Percentiles rank a stretch among this genome's conserved stretches.
Conservation (phyloP, 768 basidiomycete species). For the Hebeloma cylindrosporum region DNA sequence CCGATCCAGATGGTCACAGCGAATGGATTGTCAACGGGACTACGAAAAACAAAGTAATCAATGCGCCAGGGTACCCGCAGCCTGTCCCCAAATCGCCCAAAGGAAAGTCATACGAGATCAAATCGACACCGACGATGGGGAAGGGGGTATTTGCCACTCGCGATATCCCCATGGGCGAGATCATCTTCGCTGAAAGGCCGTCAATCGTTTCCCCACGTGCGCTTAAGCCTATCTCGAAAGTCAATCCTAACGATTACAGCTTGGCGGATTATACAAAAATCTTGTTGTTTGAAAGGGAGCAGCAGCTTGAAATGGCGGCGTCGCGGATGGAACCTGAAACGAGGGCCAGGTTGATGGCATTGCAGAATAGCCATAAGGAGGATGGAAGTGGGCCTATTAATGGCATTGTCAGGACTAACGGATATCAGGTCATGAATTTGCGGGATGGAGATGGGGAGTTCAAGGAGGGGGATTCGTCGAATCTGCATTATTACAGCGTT, state of each 20-base stretch:
- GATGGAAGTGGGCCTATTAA: conserved; percentile 33
- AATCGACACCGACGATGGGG: conserved; percentile 1
- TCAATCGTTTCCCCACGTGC: conserved; percentile 8
- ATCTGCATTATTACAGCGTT: conserved; percentile 12
- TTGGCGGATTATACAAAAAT: conserved; percentile 3
- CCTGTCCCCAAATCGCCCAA: not conserved
- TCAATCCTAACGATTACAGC: not conserved
- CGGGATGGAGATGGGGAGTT: not conserved
- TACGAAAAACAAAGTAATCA: conserved; percentile 2
- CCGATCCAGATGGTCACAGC: conserved; percentile 8
- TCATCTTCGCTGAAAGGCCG: conserved; percentile 14
- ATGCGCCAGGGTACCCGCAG: not conserved
- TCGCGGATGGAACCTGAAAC: conserved; percentile 23
- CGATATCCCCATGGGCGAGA: conserved; percentile 5
- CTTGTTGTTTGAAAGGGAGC: too few relatives aligned
- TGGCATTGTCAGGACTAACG: conserved; percentile 31
- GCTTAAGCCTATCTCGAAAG: not conserved
- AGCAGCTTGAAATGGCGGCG: conserved; percentile 15
- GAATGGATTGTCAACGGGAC: conserved; percentile 2
- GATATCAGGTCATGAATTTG: not conserved
- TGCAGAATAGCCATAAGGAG: conserved; percentile 26
- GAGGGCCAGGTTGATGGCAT: conserved; percentile 22
- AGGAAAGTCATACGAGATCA: not conserved
- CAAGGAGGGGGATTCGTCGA: too few relatives aligned
- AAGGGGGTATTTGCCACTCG: conserved; percentile 7